Percentiles rank a stretch among this genome's conserved stretches.
Evolutionary conservation across 192 early-diverging fungal species (phyloP).

Genomic region (Podila epigama): DNA sequence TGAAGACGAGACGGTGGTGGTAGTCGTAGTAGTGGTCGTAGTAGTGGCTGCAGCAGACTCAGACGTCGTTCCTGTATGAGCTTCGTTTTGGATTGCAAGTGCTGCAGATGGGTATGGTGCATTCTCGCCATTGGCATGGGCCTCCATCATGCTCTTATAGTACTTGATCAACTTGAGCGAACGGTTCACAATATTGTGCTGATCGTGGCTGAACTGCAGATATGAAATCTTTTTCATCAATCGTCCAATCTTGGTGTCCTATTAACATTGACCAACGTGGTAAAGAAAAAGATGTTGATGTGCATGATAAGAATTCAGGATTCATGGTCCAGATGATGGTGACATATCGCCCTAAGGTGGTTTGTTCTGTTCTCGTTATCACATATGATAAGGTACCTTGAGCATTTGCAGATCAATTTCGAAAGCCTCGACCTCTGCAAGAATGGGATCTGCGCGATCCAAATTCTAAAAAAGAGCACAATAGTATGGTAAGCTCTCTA

Average conservation of each 20-base stretch:
- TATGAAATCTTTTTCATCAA: constrained; percentile 52
- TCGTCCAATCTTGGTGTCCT: constrained; percentile 54
- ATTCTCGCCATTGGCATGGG: constrained; percentile 20
- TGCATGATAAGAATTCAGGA: neutral
- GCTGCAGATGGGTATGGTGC: neutral
- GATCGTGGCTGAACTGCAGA: constrained; percentile 37
- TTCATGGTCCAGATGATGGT: neutral
- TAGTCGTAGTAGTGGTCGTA: neutral
- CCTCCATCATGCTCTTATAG: constrained; percentile 50
- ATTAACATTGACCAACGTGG: neutral
- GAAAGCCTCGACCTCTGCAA: constrained; percentile 49
- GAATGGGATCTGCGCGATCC: constrained; percentile 36
- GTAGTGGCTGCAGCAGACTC: neutral
- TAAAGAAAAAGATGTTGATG: neutral
- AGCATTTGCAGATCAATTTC: constrained; percentile 46
- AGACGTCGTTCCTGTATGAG: neutral
- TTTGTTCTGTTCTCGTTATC: neutral
- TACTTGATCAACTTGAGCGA: constrained; percentile 44
- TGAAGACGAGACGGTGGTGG: too few species aligned
- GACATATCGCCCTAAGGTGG: neutral
- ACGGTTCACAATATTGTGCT: constrained; percentile 32
- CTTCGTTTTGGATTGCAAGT: neutral
- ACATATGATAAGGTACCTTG: constrained; percentile 46
- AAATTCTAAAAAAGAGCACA: constrained; percentile 15
- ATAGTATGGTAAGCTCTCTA: too few species aligned